A percentile compares a stretch with the other conserved stretches of the same genome.
Evolutionary conservation across 139 green algal species (phyloP).

Genomic region (Chlorella sp.): DNA sequence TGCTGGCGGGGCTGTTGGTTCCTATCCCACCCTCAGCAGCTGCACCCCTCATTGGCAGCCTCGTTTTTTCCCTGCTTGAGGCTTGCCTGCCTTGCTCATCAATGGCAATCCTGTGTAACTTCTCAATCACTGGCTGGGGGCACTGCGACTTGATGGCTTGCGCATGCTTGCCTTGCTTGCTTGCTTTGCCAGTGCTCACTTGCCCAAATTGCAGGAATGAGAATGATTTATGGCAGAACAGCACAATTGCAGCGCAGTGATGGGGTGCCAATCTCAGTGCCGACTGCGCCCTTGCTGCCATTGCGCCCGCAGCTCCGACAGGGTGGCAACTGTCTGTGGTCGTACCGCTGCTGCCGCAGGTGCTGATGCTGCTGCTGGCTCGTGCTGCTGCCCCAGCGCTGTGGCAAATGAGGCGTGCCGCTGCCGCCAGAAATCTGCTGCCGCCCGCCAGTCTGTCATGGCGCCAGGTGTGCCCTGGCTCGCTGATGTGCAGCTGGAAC

Average conservation of each 20-base stretch:
- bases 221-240: too few relatives aligned
- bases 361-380: neutral
- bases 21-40: too few relatives aligned
- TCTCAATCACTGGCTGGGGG: too few relatives aligned
- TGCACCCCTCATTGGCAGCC: too few relatives aligned
- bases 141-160: too few relatives aligned
- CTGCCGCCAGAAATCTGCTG: slow-evolving; percentile 30
- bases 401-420: neutral
- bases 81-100: too few relatives aligned
- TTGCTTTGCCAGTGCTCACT: neutral
- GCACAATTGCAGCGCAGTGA: too few relatives aligned
- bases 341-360: neutral
- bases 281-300: neutral
- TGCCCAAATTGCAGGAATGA: neutral
- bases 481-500: neutral
- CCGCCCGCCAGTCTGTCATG: slow-evolving; percentile 5
- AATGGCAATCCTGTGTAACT: too few relatives aligned
- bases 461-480: neutral
- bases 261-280: too few relatives aligned
- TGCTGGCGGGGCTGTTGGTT: neutral
- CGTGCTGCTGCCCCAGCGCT: neutral
- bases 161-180: too few relatives aligned
- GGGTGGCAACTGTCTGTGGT: neutral
- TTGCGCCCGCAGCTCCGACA: neutral
- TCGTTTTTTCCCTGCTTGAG: too few relatives aligned